Conservation (phyloP, 169 alveolate genomes). For the Plasmodium cynomolgi region DNA sequence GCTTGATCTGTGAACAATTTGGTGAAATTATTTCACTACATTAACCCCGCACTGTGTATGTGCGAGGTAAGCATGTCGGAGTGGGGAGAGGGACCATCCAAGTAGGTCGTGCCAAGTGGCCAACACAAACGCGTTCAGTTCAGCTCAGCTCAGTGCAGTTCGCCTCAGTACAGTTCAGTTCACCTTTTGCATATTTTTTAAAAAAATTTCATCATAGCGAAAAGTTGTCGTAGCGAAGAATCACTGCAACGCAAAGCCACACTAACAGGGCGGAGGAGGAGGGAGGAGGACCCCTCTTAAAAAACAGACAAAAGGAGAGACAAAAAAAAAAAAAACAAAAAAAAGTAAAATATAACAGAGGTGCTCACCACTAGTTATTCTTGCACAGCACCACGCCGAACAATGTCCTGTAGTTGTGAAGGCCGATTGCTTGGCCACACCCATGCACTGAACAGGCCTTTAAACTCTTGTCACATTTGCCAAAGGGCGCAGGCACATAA, state of each 20-base stretch:
- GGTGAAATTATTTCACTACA: background rate
- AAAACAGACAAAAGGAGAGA: background rate
- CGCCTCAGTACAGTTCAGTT: background rate
- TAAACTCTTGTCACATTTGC: constrained; percentile 51
- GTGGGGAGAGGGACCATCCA: background rate
- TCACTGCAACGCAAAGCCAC: background rate
- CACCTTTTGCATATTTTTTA: constrained; percentile 1
- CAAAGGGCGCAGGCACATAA: constrained; percentile 43
- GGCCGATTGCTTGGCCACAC: constrained; percentile 50
- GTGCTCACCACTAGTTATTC: background rate
- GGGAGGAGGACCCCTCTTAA: background rate
- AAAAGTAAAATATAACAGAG: background rate
- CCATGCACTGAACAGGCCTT: constrained; percentile 66
- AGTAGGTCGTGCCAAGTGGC: background rate
- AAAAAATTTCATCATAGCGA: background rate
- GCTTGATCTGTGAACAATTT: background rate
- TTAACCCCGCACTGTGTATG: background rate
- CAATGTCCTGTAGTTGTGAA: constrained; percentile 25
- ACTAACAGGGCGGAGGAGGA: background rate
- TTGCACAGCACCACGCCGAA: constrained; percentile 28
- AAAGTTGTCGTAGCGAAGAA: background rate
- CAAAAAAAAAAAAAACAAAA: background rate
- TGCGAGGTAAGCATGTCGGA: background rate
- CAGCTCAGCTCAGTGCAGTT: too few species aligned
- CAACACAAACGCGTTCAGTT: background rate